These are phyloP conservation scores for Arabidopsis suecica DNA, from an alignment of 345 rosid species.

Conservation along the genomic window DNA sequence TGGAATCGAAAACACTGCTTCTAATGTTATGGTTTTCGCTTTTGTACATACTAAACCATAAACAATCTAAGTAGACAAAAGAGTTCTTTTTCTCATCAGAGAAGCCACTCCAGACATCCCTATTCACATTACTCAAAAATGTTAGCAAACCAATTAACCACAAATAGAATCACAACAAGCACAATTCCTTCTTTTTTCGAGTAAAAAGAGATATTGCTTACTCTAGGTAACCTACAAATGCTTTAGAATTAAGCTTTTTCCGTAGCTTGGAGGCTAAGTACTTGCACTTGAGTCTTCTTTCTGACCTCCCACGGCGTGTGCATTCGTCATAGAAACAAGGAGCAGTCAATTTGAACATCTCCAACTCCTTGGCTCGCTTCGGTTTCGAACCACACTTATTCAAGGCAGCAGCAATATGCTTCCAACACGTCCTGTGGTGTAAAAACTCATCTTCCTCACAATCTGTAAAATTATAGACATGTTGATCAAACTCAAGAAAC, in stretches of 20 bases:
- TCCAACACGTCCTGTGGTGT: conserved; percentile 78
- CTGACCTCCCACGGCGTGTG: conserved; percentile 52
- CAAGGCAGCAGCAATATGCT: conserved; percentile 50
- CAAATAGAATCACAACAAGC: background rate
- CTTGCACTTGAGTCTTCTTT: conserved; percentile 48
- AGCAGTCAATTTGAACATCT: conserved; percentile 33
- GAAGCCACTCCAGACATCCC: conserved; percentile 60
- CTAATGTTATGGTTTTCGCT: conserved; percentile 40
- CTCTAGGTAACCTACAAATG: conserved; percentile 51
- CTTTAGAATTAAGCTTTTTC: conserved; percentile 48
- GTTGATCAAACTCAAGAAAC: background rate
- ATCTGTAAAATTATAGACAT: conserved; percentile 7
- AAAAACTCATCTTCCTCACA: conserved; percentile 38
- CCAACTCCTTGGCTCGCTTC: conserved; percentile 42
- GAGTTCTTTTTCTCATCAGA: conserved; percentile 50
- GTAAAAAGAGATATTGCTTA: conserved; percentile 43
- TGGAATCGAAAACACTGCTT: conserved; percentile 56
- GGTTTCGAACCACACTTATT: conserved; percentile 27
- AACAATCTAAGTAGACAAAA: conserved; percentile 56
- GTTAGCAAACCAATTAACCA: conserved; percentile 1
- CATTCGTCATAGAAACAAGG: conserved; percentile 58
- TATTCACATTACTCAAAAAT: conserved; percentile 37
- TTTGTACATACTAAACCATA: conserved; percentile 66
- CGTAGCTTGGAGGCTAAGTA: conserved; percentile 38
- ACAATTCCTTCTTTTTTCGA: background rate